phyloP scores from a whole-genome alignment of 306 rosid species.

The Adenanthera pavonina region DNA sequence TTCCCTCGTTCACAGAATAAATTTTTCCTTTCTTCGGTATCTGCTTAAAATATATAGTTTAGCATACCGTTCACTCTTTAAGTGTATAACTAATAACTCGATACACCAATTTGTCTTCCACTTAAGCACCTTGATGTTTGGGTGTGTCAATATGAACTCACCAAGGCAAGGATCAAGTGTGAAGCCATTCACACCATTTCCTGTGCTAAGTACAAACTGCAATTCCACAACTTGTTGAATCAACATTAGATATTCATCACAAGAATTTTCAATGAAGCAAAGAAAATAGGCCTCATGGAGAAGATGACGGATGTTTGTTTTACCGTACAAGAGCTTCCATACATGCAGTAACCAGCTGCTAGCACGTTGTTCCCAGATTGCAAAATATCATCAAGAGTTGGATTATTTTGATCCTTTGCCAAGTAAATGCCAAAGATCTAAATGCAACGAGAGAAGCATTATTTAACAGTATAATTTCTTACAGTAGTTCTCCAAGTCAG shows the following conservation, averaged over 20 bases:
- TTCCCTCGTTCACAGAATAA: constrained; percentile 95
- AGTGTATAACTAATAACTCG: not conserved
- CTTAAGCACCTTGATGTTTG: constrained; percentile 75
- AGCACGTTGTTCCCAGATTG: constrained; percentile 79
- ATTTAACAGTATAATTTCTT: not conserved
- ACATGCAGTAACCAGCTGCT: constrained; percentile 99
- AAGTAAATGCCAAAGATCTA: constrained; percentile 88
- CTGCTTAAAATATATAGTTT: constrained; percentile 42
- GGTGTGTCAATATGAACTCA: constrained; percentile 96
- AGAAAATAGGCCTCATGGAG: not conserved
- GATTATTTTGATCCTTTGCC: constrained; percentile 55
- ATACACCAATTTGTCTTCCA: not conserved
- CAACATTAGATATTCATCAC: constrained; percentile 6
- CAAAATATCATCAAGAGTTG: constrained; percentile 66
- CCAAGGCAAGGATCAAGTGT: constrained; percentile 96
- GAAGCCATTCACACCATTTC: constrained; percentile 87
- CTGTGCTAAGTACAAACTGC: constrained; percentile 88
- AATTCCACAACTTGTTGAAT: constrained; percentile 28
- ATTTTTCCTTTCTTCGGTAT: constrained; percentile 83
- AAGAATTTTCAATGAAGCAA: not conserved
- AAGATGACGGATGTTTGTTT: not conserved
- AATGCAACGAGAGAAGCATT: constrained; percentile 32
- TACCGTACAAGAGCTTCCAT: constrained; percentile 99
- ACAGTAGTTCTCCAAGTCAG: not conserved
- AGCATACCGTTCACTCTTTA: not conserved